These are phyloP conservation scores for Somion occarium DNA, from an alignment of 1,284 basidiomycete genomes.

Conservation along the genomic window DNA sequence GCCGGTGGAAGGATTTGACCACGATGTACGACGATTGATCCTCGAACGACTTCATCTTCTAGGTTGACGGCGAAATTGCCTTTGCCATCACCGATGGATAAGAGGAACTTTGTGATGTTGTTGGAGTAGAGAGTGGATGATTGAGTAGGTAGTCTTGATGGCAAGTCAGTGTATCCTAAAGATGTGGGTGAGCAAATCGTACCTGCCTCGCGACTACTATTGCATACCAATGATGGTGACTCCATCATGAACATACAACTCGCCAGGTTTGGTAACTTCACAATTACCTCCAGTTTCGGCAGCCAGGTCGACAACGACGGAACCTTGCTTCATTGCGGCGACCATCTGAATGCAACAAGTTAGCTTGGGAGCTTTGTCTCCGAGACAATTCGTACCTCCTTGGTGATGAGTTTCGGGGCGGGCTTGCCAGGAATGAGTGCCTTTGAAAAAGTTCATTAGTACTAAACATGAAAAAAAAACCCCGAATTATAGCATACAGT, in stretches of 20 bases:
- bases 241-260: conserved; percentile 61
- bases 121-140: conserved; percentile 86
- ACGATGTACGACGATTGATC: conserved; percentile 71
- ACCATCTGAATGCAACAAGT: conserved; percentile 55
- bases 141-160: conserved; percentile 80
- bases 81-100: conserved; percentile 65
- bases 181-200: too few relatives aligned
- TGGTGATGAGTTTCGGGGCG: conserved; percentile 77
- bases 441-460: conserved; percentile 26
- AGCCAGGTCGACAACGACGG: conserved; percentile 81
- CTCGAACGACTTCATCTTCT: conserved; percentile 79
- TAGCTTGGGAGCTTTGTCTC: neutral
- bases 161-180: conserved; percentile 79
- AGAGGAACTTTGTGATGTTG: conserved; percentile 83
- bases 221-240: conserved; percentile 71
- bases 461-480: neutral
- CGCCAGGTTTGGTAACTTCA: conserved; percentile 72
- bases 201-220: conserved; percentile 3
- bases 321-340: conserved; percentile 82
- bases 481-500: conserved; percentile 43
- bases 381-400: conserved; percentile 43
- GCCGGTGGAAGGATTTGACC: conserved; percentile 63
- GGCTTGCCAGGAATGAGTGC: conserved; percentile 80
- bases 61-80: conserved; percentile 63
- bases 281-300: conserved; percentile 85